These are phyloP conservation scores for Neonothopanus nambi DNA, from an alignment of 1,284 basidiomycete genomes.

Conservation along the genomic window DNA sequence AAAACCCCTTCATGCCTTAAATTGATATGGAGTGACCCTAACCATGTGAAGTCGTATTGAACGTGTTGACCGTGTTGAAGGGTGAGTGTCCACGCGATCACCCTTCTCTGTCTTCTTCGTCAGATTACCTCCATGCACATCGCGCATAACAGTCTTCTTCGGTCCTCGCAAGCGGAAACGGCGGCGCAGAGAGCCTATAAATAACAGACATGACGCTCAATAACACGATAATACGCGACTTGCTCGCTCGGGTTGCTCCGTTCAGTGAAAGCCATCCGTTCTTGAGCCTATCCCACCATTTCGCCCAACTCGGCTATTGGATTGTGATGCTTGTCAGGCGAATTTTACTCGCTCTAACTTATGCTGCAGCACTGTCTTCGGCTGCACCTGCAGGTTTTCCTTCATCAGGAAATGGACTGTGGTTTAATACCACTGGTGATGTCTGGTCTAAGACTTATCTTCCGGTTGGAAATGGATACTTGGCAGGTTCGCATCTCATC, in stretches of 20 bases:
- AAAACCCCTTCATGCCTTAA: no score
- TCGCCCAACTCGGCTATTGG: not conserved
- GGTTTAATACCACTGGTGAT: constrained; percentile 57
- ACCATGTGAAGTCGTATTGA: no score
- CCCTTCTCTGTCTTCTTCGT: no score
- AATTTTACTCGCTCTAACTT: not conserved
- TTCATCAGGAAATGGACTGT: constrained; percentile 68
- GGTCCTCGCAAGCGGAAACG: no score
- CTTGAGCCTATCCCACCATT: not conserved
- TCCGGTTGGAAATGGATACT: constrained; percentile 73
- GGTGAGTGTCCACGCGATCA: no score
- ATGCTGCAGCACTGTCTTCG: not conserved
- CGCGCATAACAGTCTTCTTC: no score
- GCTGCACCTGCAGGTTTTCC: constrained; percentile 58
- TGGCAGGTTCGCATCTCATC: constrained; percentile 53
- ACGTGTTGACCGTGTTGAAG: no score
- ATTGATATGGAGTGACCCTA: no score
- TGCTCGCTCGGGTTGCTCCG: not conserved
- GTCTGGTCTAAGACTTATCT: constrained; percentile 62
- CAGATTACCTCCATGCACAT: no score
- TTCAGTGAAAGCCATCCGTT: not conserved
- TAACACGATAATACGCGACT: not conserved
- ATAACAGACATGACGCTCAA: no score
- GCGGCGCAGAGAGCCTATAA: no score
- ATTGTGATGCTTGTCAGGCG: not conserved